Conservation (phyloP, 768 basidiomycete species). For the Leccinum olivaceopallidum region DNA sequence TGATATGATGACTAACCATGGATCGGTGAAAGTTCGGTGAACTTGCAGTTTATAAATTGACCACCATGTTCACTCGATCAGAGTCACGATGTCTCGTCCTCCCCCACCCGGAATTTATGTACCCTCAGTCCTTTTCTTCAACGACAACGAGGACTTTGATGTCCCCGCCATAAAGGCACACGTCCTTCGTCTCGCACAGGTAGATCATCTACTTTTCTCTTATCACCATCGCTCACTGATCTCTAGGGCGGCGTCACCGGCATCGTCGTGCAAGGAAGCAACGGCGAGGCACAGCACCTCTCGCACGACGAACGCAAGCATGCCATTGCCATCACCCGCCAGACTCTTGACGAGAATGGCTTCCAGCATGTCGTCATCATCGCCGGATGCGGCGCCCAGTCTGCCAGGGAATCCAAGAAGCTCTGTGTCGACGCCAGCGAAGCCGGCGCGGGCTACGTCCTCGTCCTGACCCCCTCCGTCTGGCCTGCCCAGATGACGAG, state of each 20-base stretch:
- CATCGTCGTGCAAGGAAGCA: conserved; percentile 72
- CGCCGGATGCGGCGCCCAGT: conserved; percentile 83
- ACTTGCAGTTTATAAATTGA: too few species aligned
- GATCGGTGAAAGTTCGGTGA: neutral
- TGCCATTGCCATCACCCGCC: conserved; percentile 62
- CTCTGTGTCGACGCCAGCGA: conserved; percentile 73
- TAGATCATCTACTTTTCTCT: conserved; percentile 27
- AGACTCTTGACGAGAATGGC: conserved; percentile 72
- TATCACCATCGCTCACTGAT: conserved; percentile 20
- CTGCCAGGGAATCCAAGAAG: conserved; percentile 71
- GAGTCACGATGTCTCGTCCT: conserved; percentile 32
- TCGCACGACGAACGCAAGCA: conserved; percentile 69
- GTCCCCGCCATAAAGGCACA: conserved; percentile 65
- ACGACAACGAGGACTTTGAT: conserved; percentile 70
- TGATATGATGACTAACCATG: neutral
- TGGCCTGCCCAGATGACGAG: conserved; percentile 66
- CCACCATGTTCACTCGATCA: neutral
- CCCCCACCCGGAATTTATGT: conserved; percentile 75
- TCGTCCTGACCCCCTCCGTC: conserved; percentile 73
- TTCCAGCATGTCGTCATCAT: conserved; percentile 68
- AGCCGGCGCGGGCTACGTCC: conserved; percentile 79
- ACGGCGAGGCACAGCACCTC: conserved; percentile 76
- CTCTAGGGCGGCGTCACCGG: conserved; percentile 69
- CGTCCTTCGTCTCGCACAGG: conserved; percentile 71
- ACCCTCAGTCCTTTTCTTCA: conserved; percentile 76